phyloP scores from a whole-genome alignment of 2,329 filamentous ascomycete species.

The Graphiopsis chlorocephala region DNA sequence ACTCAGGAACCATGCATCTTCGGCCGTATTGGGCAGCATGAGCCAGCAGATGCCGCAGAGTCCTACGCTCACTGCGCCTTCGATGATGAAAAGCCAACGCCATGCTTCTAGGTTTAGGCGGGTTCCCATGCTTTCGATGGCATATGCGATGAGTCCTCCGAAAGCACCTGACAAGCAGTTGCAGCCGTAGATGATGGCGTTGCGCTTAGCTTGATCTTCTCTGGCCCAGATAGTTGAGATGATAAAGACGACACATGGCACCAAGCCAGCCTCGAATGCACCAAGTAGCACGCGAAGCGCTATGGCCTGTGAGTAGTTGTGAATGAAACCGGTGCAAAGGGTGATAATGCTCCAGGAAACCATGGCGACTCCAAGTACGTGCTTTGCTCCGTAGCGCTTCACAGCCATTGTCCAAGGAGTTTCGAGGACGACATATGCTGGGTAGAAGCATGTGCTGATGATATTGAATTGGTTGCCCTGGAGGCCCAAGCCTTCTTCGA shows the following conservation, averaged over 20 bases:
- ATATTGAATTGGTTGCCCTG: constrained; percentile 23
- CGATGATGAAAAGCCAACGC: constrained; percentile 25
- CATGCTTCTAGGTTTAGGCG: constrained; percentile 24
- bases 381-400: constrained; percentile 26
- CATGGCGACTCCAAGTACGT: constrained; percentile 23
- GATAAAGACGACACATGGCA: constrained; percentile 29
- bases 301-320: constrained; percentile 31
- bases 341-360: constrained; percentile 29
- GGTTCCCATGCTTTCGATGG: constrained; percentile 31
- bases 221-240: constrained; percentile 32
- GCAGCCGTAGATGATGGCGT: constrained; percentile 28
- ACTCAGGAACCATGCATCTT: constrained; percentile 31
- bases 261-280: constrained; percentile 30
- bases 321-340: constrained; percentile 32
- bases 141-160: constrained; percentile 29
- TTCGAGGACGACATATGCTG: constrained; percentile 23
- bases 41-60: constrained; percentile 19
- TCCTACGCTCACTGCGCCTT: constrained; percentile 19
- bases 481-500: constrained; percentile 22
- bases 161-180: constrained; percentile 28
- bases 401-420: constrained; percentile 25
- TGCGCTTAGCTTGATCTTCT: constrained; percentile 28
- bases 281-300: constrained; percentile 31
- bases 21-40: constrained; percentile 26
- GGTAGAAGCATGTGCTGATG: constrained; percentile 23